Conservation (phyloP, 306 rosid species). For the Mimosa bimucronata region DNA sequence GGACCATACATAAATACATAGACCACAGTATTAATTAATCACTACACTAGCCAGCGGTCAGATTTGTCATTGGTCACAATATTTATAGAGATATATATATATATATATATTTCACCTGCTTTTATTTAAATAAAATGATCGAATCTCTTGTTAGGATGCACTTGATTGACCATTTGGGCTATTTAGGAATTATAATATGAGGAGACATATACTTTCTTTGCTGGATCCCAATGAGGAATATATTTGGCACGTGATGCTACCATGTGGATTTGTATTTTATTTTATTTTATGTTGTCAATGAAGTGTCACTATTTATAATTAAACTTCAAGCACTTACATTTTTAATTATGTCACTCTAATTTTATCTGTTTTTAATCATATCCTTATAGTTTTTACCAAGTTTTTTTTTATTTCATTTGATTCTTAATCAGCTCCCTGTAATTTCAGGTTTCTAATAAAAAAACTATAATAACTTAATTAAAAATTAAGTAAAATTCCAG, state of each 20-base stretch:
- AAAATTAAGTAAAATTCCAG: too few species aligned
- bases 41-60: constrained; percentile 22
- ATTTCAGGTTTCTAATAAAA: too few species aligned
- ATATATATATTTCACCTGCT: not conserved
- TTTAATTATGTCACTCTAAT: too few species aligned
- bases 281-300: not conserved
- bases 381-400: too few species aligned
- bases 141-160: not conserved
- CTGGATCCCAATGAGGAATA: constrained; percentile 41
- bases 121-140: not conserved
- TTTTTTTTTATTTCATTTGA: too few species aligned
- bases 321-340: too few species aligned
- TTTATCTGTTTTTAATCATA: too few species aligned
- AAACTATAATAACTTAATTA: too few species aligned
- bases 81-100: not conserved
- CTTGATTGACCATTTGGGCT: not conserved
- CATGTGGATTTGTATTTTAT: constrained; percentile 32
- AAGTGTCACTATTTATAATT: not conserved
- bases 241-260: constrained; percentile 45
- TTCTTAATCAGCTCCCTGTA: too few species aligned
- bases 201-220: constrained; percentile 25
- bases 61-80: constrained; percentile 1
- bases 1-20: not conserved
- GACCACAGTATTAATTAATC: not conserved
- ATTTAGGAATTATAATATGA: not conserved